Evolutionary conservation across 139 green algal genomes (phyloP).

Genomic region (Picochlorum sp.): DNA sequence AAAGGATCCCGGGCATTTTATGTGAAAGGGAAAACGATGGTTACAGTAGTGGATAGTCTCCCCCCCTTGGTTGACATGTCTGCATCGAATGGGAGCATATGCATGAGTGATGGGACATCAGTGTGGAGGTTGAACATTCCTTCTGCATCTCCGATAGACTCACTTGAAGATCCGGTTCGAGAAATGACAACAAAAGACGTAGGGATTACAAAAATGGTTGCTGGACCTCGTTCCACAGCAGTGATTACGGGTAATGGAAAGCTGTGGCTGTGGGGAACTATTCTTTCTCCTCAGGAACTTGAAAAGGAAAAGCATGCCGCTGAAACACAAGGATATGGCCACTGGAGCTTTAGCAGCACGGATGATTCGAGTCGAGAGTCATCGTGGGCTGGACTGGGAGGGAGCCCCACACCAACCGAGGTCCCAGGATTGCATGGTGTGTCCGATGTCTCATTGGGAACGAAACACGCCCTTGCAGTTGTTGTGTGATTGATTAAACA

Average conservation of each 20-base stretch:
- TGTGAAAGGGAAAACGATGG: background rate
- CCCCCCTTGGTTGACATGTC: background rate
- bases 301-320: background rate
- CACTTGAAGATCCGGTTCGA: background rate
- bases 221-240: conserved; percentile 38
- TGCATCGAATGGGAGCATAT: background rate
- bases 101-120: background rate
- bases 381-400: conserved; percentile 22
- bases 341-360: conserved; percentile 18
- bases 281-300: background rate
- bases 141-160: background rate
- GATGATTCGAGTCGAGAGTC: background rate
- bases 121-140: background rate
- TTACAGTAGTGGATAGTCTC: background rate
- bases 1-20: background rate
- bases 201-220: conserved; percentile 25
- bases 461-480: conserved; percentile 19
- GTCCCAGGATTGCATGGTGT: conserved; percentile 27
- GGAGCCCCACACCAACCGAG: background rate
- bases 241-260: conserved; percentile 37
- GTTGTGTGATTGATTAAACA: conserved; percentile 2
- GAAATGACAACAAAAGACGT: conserved; percentile 27
- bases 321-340: conserved; percentile 22
- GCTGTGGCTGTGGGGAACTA: conserved; percentile 28
- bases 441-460: conserved; percentile 17